Evolutionary conservation across 169 alveolate species (phyloP).

Genomic region (Blepharisma undulans): DNA sequence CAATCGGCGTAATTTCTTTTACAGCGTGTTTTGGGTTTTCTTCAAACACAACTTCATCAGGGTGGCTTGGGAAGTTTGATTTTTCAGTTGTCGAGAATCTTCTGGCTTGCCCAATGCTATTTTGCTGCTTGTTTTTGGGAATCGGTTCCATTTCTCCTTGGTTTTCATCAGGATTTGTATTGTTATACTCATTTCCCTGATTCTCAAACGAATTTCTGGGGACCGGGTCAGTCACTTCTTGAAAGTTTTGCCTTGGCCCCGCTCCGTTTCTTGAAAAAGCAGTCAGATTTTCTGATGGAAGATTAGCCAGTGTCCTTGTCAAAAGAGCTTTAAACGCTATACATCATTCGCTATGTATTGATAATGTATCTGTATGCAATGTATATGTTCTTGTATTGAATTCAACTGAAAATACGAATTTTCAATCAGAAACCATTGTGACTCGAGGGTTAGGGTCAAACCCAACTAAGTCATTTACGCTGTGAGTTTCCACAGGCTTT

Average conservation of each 20-base stretch:
- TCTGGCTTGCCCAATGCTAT: neutral
- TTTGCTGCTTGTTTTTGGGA: neutral
- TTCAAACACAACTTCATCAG: neutral
- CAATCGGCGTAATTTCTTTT: neutral
- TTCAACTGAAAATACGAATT: conserved; percentile 10
- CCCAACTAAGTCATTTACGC: neutral
- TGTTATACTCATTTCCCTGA: neutral
- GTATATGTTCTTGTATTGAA: neutral
- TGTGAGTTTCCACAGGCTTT: neutral
- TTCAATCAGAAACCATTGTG: conserved; percentile 29
- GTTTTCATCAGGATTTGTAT: neutral
- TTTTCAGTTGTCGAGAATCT: neutral
- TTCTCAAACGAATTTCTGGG: neutral
- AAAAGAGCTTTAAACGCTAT: neutral
- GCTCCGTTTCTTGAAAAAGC: neutral
- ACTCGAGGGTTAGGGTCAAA: conserved; percentile 40
- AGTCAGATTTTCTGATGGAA: neutral
- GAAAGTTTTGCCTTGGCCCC: neutral
- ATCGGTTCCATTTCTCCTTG: neutral
- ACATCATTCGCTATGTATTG: conserved; percentile 30
- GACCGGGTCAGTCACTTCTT: neutral
- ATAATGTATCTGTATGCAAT: conserved; percentile 10
- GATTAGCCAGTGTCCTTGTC: neutral
- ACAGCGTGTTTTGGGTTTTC: neutral
- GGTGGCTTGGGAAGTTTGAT: neutral